phyloP scores from a whole-genome alignment of 2,329 filamentous ascomycete genomes.

The Ophiostoma montium region DNA sequence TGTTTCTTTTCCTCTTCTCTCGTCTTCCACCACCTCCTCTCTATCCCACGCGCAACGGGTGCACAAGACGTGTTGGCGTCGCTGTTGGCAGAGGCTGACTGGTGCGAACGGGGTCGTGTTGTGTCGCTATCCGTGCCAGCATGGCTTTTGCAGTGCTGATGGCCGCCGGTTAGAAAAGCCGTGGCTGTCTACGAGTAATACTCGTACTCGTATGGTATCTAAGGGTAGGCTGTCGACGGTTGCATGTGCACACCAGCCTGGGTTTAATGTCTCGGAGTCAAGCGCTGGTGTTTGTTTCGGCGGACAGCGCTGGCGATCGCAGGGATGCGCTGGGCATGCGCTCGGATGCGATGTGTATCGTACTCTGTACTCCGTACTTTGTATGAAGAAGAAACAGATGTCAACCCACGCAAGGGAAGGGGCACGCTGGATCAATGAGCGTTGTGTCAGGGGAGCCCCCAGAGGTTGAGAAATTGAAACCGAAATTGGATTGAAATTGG shows the following conservation, averaged over 20 bases:
- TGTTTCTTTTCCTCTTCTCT: not conserved
- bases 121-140: slow-evolving; percentile 3
- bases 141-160: slow-evolving; percentile 5
- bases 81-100: not conserved
- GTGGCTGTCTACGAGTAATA: not conserved
- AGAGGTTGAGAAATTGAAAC: no score
- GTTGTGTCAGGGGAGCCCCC: no score
- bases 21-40: not conserved
- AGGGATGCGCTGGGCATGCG: no score
- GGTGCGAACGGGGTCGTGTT: not conserved
- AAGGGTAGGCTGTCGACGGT: not conserved
- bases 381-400: no score
- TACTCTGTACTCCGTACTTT: no score
- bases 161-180: not conserved
- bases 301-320: no score
- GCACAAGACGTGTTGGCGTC: not conserved
- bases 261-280: no score
- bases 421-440: no score
- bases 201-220: not conserved
- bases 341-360: no score
- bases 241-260: not conserved
- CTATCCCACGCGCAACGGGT: not conserved
- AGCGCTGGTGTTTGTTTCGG: not conserved
- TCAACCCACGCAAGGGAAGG: no score
- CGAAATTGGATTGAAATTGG: not conserved